Percentiles rank a stretch among this genome's conserved stretches.
These are phyloP conservation scores for Phoenix roebelenii DNA, from an alignment of 176 grass and related monocot species.

Conservation along the genomic window DNA sequence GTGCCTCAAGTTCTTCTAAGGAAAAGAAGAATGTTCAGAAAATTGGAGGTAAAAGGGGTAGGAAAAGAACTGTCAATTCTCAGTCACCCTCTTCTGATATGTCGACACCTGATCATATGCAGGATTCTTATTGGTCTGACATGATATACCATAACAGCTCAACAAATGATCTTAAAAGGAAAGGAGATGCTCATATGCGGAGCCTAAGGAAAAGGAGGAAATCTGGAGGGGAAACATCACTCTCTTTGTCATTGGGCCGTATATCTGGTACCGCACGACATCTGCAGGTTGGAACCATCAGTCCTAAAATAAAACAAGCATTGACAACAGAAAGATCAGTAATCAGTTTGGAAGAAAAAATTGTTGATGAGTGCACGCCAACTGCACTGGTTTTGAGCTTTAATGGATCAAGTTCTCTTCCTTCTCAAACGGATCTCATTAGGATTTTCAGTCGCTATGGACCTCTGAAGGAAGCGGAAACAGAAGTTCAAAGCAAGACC, in stretches of 20 bases:
- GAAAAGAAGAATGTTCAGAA: conserved; percentile 42
- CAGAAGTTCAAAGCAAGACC: conserved; percentile 40
- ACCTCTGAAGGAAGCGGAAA: conserved; percentile 51
- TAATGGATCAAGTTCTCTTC: conserved; percentile 47
- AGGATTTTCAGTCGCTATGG: conserved; percentile 57
- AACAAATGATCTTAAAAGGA: conserved; percentile 4
- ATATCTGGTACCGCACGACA: conserved; percentile 4
- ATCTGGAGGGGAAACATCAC: conserved; percentile 19
- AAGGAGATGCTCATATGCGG: conserved; percentile 1
- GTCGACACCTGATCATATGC: conserved; percentile 57
- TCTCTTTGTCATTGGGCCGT: background rate
- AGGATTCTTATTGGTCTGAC: conserved; percentile 95
- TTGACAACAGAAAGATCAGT: conserved; percentile 39
- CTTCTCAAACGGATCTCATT: conserved; percentile 52
- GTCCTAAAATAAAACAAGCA: conserved; percentile 30
- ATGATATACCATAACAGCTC: conserved; percentile 46
- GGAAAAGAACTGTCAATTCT: conserved; percentile 51
- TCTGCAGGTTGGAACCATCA: conserved; percentile 27
- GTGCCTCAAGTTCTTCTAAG: conserved; percentile 50
- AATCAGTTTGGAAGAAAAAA: conserved; percentile 44
- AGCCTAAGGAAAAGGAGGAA: conserved; percentile 17
- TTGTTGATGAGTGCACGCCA: conserved; percentile 37
- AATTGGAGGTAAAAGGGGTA: conserved; percentile 40
- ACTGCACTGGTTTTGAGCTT: conserved; percentile 73
- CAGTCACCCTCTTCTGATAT: background rate